Conservation (phyloP, 2,329 filamentous ascomycete genomes). For the Coniosporium tulheliwenetii region DNA sequence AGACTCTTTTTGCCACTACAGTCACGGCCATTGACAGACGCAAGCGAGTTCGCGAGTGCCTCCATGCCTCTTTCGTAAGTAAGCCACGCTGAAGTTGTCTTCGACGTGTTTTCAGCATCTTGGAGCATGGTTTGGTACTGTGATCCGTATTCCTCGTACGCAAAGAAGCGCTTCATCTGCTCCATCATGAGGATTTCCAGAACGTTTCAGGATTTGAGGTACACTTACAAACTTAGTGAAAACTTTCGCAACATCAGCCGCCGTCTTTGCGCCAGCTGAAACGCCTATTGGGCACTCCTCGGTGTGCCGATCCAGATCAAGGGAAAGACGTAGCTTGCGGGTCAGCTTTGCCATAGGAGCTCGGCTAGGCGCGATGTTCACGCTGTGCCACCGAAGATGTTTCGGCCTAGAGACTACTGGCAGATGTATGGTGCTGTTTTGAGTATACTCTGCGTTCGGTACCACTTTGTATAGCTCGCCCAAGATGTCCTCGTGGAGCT, state of each 20-base stretch:
- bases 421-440: conserved; percentile 1
- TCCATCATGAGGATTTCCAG: neutral
- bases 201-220: neutral
- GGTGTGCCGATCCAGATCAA: conserved; percentile 26
- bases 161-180: conserved; percentile 66
- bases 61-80: conserved; percentile 77
- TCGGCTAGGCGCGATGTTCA: conserved; percentile 25
- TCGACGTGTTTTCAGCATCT: conserved; percentile 55
- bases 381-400: conserved; percentile 32
- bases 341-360: conserved; percentile 6
- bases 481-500: conserved; percentile 71
- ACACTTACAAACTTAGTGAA: conserved; percentile 34
- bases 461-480: conserved; percentile 55
- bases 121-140: conserved; percentile 78
- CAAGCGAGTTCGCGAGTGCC: conserved; percentile 58
- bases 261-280: conserved; percentile 36
- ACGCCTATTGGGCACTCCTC: conserved; percentile 20
- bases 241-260: conserved; percentile 35
- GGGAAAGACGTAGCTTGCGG: conserved; percentile 24
- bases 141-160: conserved; percentile 83
- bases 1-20: conserved; percentile 57
- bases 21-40: conserved; percentile 49
- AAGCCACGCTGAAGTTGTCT: conserved; percentile 57
- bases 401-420: conserved; percentile 12
- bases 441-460: conserved; percentile 43